Percentiles rank a stretch among this genome's conserved stretches.
Conservation (phyloP, 345 rosid genomes). For the Geranium brycei region DNA sequence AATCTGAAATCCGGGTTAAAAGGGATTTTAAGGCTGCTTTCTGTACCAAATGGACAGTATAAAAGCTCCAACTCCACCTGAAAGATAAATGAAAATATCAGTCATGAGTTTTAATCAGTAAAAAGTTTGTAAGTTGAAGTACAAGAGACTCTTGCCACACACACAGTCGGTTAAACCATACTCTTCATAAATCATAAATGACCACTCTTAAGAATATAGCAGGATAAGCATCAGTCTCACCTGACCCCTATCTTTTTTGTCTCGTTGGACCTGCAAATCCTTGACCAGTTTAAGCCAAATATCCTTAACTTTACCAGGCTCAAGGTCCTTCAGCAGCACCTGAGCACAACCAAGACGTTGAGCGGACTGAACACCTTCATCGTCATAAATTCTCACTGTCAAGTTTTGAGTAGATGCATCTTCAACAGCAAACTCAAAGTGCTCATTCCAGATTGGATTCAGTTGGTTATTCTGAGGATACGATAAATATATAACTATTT, state of each 20-base stretch:
- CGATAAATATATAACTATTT: background rate
- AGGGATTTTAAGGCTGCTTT: conserved; percentile 46
- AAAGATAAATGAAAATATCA: background rate
- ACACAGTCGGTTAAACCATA: no score
- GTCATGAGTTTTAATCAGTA: no score
- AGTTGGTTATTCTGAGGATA: conserved; percentile 66
- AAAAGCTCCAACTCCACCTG: conserved; percentile 96
- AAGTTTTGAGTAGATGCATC: conserved; percentile 85
- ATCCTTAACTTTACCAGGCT: conserved; percentile 97
- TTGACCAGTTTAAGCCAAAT: conserved; percentile 94
- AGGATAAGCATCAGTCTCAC: conserved; percentile 21
- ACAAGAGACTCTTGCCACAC: no score
- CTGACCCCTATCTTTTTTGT: conserved; percentile 81
- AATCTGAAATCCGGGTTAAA: conserved; percentile 37
- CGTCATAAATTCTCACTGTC: conserved; percentile 74
- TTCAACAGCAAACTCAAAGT: conserved; percentile 78
- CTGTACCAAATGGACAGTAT: conserved; percentile 67
- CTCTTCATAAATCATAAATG: no score
- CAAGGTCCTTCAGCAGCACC: conserved; percentile 57
- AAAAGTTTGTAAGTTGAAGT: no score
- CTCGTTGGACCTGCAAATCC: conserved; percentile 93
- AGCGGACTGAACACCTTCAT: conserved; percentile 85
- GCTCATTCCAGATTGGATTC: conserved; percentile 98
- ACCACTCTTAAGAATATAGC: no score
- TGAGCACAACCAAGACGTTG: conserved; percentile 86